Evolutionary conservation across 2,329 filamentous ascomycete species (phyloP).

Genomic region (Fusarium incarnatum): DNA sequence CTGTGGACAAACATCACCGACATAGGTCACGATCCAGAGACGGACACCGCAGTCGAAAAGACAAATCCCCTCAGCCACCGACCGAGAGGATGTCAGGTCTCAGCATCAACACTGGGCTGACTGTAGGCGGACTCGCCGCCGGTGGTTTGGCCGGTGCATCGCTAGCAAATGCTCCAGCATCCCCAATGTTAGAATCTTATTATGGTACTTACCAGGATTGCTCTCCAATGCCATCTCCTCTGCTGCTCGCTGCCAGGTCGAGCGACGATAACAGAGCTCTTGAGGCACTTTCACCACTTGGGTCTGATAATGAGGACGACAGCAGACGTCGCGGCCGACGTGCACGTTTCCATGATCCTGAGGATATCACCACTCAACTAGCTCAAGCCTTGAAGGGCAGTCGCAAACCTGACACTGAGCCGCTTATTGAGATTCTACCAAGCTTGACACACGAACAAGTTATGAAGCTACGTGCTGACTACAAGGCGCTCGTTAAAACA

Average conservation of each 20-base stretch:
- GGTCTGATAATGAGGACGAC: slow-evolving; percentile 59
- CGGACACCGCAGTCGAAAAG: slow-evolving; percentile 45
- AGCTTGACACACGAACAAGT: slow-evolving; percentile 88
- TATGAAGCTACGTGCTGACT: slow-evolving; percentile 85
- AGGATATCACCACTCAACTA: slow-evolving; percentile 80
- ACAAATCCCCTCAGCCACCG: slow-evolving; percentile 62
- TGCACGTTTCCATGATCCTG: slow-evolving; percentile 85
- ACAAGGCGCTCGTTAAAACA: slow-evolving; percentile 89
- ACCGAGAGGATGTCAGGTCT: slow-evolving; percentile 64
- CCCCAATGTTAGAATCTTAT: slow-evolving; percentile 91
- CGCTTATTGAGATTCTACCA: slow-evolving; percentile 86
- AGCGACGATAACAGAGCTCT: slow-evolving; percentile 62
- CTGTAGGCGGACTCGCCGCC: slow-evolving; percentile 45
- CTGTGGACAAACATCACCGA: slow-evolving; percentile 33
- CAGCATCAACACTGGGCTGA: slow-evolving; percentile 57
- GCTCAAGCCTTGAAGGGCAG: slow-evolving; percentile 79
- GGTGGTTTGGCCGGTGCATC: slow-evolving; percentile 54
- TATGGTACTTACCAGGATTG: slow-evolving; percentile 93
- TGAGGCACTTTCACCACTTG: slow-evolving; percentile 64
- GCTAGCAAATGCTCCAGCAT: slow-evolving; percentile 73
- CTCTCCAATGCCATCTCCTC: slow-evolving; percentile 91
- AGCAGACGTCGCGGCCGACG: slow-evolving; percentile 66
- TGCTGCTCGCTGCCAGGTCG: slow-evolving; percentile 65
- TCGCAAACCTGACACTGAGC: slow-evolving; percentile 72
- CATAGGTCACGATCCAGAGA: slow-evolving; percentile 35